Evolutionary conservation across 805 yeast genomes (phyloP).

Genomic region (Nakazawaea anatomiae): DNA sequence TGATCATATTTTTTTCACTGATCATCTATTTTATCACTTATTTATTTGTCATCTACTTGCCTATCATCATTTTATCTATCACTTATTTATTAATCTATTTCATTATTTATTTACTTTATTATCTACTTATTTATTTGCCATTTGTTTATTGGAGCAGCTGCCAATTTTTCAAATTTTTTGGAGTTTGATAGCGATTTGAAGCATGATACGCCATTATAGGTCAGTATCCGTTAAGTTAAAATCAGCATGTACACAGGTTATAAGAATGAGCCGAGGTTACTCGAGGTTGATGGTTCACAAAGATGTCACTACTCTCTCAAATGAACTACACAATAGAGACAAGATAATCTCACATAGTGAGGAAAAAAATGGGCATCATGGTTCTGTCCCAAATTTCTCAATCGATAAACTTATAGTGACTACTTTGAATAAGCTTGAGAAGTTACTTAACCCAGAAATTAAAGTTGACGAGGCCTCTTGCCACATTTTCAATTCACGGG

Average conservation of each 20-base stretch:
- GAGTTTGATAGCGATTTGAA: neutral
- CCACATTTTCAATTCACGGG: neutral
- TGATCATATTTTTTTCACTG: neutral
- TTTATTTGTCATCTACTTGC: neutral
- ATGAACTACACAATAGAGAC: no score
- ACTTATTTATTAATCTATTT: conserved; percentile 3
- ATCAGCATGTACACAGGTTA: neutral
- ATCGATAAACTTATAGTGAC: conserved; percentile 1
- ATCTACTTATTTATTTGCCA: neutral
- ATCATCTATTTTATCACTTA: neutral
- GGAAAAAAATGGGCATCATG: neutral
- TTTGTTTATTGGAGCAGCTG: neutral
- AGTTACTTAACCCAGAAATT: neutral
- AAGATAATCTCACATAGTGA: no score
- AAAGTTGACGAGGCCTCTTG: neutral
- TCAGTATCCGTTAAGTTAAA: neutral
- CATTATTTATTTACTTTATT: neutral
- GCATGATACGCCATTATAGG: neutral
- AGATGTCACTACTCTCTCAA: no score
- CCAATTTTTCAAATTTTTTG: neutral
- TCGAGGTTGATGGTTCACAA: neutral
- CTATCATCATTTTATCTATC: neutral
- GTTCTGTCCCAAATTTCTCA: neutral
- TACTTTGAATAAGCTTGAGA: conserved; percentile 5
- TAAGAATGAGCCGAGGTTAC: neutral